Conservation (phyloP, 2,329 filamentous ascomycete genomes). For the Calonectria hongkongensis region DNA sequence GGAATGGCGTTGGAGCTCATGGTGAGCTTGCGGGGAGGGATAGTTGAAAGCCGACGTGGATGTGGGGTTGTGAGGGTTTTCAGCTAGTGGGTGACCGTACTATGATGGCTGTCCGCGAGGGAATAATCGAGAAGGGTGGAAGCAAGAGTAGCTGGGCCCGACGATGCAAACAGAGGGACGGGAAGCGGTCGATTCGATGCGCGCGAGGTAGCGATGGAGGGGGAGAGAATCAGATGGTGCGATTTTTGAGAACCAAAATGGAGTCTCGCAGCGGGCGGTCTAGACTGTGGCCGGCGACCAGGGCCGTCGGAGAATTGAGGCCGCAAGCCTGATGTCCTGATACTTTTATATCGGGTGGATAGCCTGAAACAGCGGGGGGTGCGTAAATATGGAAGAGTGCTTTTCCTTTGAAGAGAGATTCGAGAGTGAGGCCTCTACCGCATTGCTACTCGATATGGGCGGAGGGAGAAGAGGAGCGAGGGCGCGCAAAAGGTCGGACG, state of each 20-base stretch:
- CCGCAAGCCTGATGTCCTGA: constrained; percentile 30
- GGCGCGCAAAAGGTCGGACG: constrained; percentile 25
- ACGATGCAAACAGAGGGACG: constrained; percentile 49
- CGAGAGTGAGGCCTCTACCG: constrained; percentile 19
- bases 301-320: constrained; percentile 44
- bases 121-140: constrained; percentile 46
- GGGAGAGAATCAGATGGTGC: constrained; percentile 53
- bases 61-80: constrained; percentile 32
- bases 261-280: constrained; percentile 52
- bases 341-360: constrained; percentile 33
- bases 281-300: constrained; percentile 48
- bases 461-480: constrained; percentile 7
- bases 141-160: constrained; percentile 37
- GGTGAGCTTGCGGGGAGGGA: constrained; percentile 30
- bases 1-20: constrained; percentile 63
- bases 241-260: constrained; percentile 54
- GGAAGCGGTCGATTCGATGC: constrained; percentile 54
- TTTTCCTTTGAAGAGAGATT: constrained; percentile 13
- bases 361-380: constrained; percentile 33
- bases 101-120: constrained; percentile 39
- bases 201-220: constrained; percentile 52
- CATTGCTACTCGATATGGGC: constrained; percentile 22
- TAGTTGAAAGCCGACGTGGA: constrained; percentile 13
- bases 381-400: constrained; percentile 22
- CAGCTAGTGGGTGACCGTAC: constrained; percentile 22